These are phyloP conservation scores for Sphaerulina populicola DNA, from an alignment of 2,329 filamentous ascomycete species.

Conservation along the genomic window DNA sequence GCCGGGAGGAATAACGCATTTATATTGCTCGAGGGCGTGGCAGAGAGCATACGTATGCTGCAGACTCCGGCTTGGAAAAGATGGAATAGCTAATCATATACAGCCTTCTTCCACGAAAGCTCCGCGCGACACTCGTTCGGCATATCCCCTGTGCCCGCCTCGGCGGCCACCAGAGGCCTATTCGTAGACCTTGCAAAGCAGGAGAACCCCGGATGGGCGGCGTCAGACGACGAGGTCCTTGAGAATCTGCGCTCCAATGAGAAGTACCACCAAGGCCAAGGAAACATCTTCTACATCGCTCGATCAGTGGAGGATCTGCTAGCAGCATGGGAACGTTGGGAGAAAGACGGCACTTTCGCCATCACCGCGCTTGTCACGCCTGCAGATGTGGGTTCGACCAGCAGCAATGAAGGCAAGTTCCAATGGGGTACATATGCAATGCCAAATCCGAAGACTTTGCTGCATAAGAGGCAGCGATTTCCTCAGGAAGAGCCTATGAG, in stretches of 20 bases:
- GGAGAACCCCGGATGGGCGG: constrained; percentile 12
- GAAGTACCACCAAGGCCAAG: constrained; percentile 5
- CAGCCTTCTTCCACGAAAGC: constrained; percentile 6
- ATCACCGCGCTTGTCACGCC: constrained; percentile 24
- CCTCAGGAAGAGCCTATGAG: constrained; percentile 20
- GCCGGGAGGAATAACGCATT: constrained; percentile 18
- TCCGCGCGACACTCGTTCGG: constrained; percentile 19
- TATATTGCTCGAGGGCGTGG: constrained; percentile 24
- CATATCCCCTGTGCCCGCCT: constrained; percentile 23
- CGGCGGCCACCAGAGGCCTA: constrained; percentile 21
- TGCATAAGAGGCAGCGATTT: constrained; percentile 22
- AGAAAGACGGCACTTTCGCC: constrained; percentile 13
- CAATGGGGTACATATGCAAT: constrained; percentile 31
- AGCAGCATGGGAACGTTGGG: constrained; percentile 11
- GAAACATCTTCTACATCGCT: constrained; percentile 18
- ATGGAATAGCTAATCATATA: background rate
- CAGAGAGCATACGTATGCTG: constrained; percentile 18
- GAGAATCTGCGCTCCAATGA: constrained; percentile 1
- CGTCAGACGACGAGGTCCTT: constrained; percentile 15
- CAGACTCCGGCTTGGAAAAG: background rate
- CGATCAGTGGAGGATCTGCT: constrained; percentile 16
- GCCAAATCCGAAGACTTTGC: constrained; percentile 19
- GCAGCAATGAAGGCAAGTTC: constrained; percentile 16
- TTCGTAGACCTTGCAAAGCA: constrained; percentile 29
- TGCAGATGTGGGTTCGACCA: constrained; percentile 11